These are phyloP conservation scores for Dictyostelium purpureum DNA, from an alignment of 78 protist genomes.

Conservation along the genomic window DNA sequence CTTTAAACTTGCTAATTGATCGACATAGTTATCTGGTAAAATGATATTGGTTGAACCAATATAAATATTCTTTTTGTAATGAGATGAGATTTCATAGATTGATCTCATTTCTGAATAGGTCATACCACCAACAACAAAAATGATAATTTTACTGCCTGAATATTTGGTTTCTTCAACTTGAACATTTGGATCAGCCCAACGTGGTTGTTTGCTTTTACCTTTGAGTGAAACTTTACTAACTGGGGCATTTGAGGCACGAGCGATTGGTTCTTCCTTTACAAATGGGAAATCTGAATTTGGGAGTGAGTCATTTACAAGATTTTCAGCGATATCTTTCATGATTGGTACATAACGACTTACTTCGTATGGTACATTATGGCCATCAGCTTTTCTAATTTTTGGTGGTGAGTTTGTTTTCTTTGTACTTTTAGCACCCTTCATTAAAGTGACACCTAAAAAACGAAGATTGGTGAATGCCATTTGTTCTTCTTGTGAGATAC, in stretches of 20 bases:
- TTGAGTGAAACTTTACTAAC: slow-evolving; percentile 55
- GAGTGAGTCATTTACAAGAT: slow-evolving; percentile 10
- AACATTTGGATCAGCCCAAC: slow-evolving; percentile 72
- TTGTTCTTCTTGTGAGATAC: slow-evolving; percentile 70
- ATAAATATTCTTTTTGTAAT: slow-evolving; percentile 74
- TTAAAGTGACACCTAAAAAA: slow-evolving; percentile 71
- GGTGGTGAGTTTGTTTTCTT: slow-evolving; percentile 19
- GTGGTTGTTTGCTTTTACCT: slow-evolving; percentile 64
- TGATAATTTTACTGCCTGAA: slow-evolving; percentile 52
- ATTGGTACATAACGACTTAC: slow-evolving; percentile 83
- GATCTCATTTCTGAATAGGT: slow-evolving; percentile 84
- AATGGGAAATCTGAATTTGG: slow-evolving; percentile 58
- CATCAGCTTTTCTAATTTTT: slow-evolving; percentile 50
- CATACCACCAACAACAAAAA: slow-evolving; percentile 87
- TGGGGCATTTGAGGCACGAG: slow-evolving; percentile 5
- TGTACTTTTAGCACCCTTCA: slow-evolving; percentile 80
- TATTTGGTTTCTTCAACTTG: slow-evolving; percentile 57
- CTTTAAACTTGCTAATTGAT: slow-evolving; percentile 26
- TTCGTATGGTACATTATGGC: slow-evolving; percentile 69
- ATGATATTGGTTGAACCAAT: slow-evolving; percentile 70
- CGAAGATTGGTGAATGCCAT: slow-evolving; percentile 60
- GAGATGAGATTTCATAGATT: slow-evolving; percentile 76
- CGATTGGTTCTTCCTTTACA: slow-evolving; percentile 58
- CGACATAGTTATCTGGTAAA: slow-evolving; percentile 43
- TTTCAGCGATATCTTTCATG: slow-evolving; percentile 57